Base-by-base conservation (phyloP, 106 monocot species). In the Dendrobium chrysotoxum region DNA sequence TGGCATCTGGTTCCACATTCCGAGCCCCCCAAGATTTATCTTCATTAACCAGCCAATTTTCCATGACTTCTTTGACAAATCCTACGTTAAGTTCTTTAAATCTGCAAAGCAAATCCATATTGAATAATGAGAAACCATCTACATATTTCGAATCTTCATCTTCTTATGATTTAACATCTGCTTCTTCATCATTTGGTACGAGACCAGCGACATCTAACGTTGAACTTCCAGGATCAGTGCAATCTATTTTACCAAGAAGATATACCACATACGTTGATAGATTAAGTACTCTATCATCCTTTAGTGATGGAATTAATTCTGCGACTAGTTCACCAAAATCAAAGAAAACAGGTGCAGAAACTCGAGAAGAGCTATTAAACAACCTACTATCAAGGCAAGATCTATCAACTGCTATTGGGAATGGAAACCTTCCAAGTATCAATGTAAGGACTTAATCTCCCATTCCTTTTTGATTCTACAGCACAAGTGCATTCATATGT, bases 321-420 rank as follows among this genome's bases (percentile, higher is more conserved):
- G 89, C 85, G 77, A 17, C 79, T 31, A 67, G 84, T 77, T 92
- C 94, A 64, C 94, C 97, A 28, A 97, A 94, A 87, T 80, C 83
- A 75, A 97, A 97, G 88, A 94, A 94, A 87, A 91, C 86, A 13
- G 92, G 92, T 53, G 83, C 76, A 15, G 92, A 92, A 89, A 91
- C 92, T n/a, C 87, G 90, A 78, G 96, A 93, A 81, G 94, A 90
- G 16, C 75, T 96, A 54, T 73, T 85, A 41, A 85, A 65, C 82
- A 91, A 12, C 74, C 28, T 88, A 45, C 28, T 90, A 42, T 84
- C 81, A 20, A 94, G 83, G 80, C 91, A 92, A 41, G 90, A 90
- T 44, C 70, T 82, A 61, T 65, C 89, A 74, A 67, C 79, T 77
- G 13, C 78, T 50, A 78, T 78, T 35, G 88, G 80, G 53, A 79